Conservation (phyloP, 805 yeast species). For the Yamadazyma nakazawae region DNA sequence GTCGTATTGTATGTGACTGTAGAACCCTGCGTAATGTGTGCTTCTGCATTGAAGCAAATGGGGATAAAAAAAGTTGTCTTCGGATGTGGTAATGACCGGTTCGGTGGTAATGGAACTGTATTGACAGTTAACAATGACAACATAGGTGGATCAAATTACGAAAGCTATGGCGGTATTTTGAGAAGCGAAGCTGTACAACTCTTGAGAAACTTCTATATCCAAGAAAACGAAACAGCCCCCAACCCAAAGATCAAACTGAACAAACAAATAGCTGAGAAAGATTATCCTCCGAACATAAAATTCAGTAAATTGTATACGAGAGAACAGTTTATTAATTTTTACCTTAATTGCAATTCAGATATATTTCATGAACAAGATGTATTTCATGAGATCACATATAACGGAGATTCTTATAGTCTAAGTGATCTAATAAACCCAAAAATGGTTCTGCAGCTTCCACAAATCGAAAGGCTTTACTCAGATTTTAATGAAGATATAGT, state of each 20-base stretch:
- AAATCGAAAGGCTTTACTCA: conserved; percentile 3
- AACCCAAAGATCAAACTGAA: conserved; percentile 70
- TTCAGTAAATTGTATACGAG: conserved; percentile 52
- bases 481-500: conserved; percentile 10
- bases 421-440: conserved; percentile 13
- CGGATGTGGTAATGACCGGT: conserved; percentile 93
- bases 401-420: conserved; percentile 20
- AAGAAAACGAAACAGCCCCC: conserved; percentile 85
- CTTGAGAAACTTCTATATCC: conserved; percentile 77
- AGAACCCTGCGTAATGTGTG: conserved; percentile 99
- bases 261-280: conserved; percentile 53
- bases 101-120: conserved; percentile 96
- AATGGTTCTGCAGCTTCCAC: conserved; percentile 14
- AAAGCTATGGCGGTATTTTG: conserved; percentile 71
- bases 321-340: conserved; percentile 48
- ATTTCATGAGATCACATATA: conserved; percentile 26
- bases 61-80: conserved; percentile 72
- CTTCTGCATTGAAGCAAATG: conserved; percentile 80
- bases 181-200: conserved; percentile 81
- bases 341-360: conserved; percentile 26
- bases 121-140: conserved; percentile 40
- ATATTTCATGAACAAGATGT: conserved; percentile 19
- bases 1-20: conserved; percentile 86
- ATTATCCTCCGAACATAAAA: conserved; percentile 55
- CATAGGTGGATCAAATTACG: conserved; percentile 34